Base-by-base conservation (phyloP, 331 rosid species). In the Rosa hybrid region DNA sequence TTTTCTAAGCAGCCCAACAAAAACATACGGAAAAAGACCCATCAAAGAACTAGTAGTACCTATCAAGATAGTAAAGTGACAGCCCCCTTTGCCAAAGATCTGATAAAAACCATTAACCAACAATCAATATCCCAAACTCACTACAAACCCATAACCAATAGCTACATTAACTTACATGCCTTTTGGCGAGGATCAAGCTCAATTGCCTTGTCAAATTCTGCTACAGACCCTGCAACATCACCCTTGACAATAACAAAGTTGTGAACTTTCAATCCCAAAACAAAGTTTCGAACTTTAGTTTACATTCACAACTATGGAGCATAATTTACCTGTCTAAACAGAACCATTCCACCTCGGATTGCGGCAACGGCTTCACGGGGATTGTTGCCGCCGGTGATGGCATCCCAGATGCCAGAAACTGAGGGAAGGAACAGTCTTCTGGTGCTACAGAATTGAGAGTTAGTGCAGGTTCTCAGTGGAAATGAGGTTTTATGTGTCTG, bases 21-120 rank as follows among this genome's bases (percentile, higher is more conserved):
- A 78, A 53, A 18, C 38, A 60, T 45, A 14, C 51, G 53, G 21
- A 8, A 56, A 68, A 68, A 41, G 76, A 75, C 59, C 46, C 30
- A 64, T 60, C 34, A 49, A 23, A 84, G 81, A 38, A 72, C 60
- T 18, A 82, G 88, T 10, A 84, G 89, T 90, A 92, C 97, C 98
- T 88, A 77, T 92, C 84, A 71, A 92, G 90, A 78, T 91, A 92
- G 92, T 94, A 94, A 72, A 92, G 92, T 59, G 98, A 90, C 7
- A 92, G 86, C 16, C 97, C 97, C 81, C 98, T 94, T 84, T 94
- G 98, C 98, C 98, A 94, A 84, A 94, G 97, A 91, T 92, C 98
- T 94, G 96, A 76, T 49, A 78, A 75, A 77, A 81, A 80, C 76
- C 74, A 77, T 78, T 75, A 79, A 73, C 38, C 80, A 34, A 74